Evolutionary conservation across 2,329 filamentous ascomycete genomes (phyloP).

Genomic region (Botrytis pseudocinerea): DNA sequence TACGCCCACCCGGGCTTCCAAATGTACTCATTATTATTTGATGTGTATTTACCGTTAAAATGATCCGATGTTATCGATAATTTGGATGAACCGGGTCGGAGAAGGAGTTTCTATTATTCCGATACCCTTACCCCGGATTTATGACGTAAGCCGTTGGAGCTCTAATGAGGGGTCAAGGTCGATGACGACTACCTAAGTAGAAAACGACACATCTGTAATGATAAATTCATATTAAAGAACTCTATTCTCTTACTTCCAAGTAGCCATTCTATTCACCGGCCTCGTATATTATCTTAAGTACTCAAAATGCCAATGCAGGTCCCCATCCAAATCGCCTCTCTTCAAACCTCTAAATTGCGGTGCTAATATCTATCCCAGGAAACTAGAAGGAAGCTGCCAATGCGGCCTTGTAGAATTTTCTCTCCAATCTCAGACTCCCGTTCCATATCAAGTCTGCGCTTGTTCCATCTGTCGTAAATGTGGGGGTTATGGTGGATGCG

Average conservation of each 20-base stretch:
- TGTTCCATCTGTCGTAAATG: constrained; percentile 52
- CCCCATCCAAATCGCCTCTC: neutral
- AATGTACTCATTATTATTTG: constrained; percentile 58
- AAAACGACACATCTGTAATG: neutral
- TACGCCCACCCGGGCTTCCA: constrained; percentile 68
- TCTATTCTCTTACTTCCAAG: neutral
- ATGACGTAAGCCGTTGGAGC: constrained; percentile 2
- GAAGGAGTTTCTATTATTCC: constrained; percentile 19
- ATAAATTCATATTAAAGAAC: neutral
- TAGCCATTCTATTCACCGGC: too few relatives aligned
- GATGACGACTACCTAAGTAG: neutral
- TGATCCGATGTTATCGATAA: constrained; percentile 17
- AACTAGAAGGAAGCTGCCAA: constrained; percentile 51
- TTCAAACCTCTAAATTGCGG: neutral
- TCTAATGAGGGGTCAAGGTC: neutral
- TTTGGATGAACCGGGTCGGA: neutral
- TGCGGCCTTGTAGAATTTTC: constrained; percentile 50
- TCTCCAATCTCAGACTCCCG: constrained; percentile 48
- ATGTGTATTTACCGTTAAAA: neutral
- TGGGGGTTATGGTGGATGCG: constrained; percentile 47
- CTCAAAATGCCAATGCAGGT: constrained; percentile 20
- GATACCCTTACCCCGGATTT: constrained; percentile 3
- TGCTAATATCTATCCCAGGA: constrained; percentile 38
- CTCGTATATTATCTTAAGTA: neutral
- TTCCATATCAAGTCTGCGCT: constrained; percentile 51